Evolutionary conservation across 2,329 filamentous ascomycete genomes (phyloP).

Genomic region (Ceratocystis diversiconidia): DNA sequence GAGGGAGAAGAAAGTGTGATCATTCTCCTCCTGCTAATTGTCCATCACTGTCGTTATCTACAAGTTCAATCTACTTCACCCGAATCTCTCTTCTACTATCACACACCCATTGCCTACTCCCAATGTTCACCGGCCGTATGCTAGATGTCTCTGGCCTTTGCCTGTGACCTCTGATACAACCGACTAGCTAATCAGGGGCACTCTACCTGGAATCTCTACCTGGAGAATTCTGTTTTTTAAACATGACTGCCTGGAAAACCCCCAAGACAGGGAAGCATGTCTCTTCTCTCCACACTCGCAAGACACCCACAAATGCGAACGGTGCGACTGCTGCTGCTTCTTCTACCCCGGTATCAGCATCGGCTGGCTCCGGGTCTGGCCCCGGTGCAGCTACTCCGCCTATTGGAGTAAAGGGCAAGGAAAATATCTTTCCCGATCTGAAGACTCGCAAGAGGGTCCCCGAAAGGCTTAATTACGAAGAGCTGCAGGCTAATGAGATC

Average conservation of each 20-base stretch:
- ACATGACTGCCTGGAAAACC: conserved; percentile 40
- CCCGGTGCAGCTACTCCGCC: background rate
- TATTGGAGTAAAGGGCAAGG: background rate
- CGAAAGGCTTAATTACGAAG: conserved; percentile 53
- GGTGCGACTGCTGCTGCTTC: too few species aligned
- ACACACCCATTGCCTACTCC: background rate
- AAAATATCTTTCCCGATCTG: conserved; percentile 34
- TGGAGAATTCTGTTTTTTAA: background rate
- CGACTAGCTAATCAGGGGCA: background rate
- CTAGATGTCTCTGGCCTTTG: conserved; percentile 5
- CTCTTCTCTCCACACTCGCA: background rate
- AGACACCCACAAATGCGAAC: background rate
- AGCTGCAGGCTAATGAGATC: conserved; percentile 78
- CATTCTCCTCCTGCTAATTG: too few species aligned
- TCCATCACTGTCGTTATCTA: too few species aligned
- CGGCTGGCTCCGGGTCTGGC: background rate
- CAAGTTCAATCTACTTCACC: too few species aligned
- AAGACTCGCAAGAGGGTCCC: conserved; percentile 30
- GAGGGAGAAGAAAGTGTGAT: too few species aligned
- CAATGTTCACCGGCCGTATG: background rate
- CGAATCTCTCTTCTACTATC: background rate
- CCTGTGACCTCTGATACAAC: background rate
- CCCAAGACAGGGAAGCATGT: conserved; percentile 26
- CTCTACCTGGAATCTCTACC: background rate
- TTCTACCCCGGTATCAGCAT: background rate